Evolutionary conservation across 2,329 filamentous ascomycete genomes (phyloP), one percentile per base, ranked within the genome.

Genomic region (Curvularia eragrostidis): DNA sequence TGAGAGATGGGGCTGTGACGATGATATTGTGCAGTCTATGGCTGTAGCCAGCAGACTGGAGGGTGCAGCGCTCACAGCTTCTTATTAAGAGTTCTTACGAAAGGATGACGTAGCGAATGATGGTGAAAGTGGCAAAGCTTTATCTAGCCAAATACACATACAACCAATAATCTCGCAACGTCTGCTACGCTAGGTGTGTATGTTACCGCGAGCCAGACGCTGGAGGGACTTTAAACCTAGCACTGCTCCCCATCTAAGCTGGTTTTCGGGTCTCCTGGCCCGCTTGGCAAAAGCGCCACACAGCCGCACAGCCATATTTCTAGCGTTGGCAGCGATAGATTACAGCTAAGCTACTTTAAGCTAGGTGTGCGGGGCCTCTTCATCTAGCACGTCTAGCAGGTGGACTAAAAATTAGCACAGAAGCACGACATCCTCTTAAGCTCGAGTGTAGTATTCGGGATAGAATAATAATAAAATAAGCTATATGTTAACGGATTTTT

Each of bases 231-330:
- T 32, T 7, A 26, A 26, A 26, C 24, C 24, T 26, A 26, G 24
- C 24, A 3, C 46, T 54, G 32, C 51, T 59, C 51, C 51, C 7
- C 47, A 51, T 59, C 56, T 24, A 9, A 39, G 36, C 36, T 19
- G 18, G n/a, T n/a, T 15, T 42, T 42, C 18, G 18, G 39, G 39
- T 42, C 6, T 12, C 2, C 12, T 43, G 41, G 19, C 9, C 12
- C 41, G 23, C 10, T 13, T 43, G 19, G 41, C 3, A 26, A 43
- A 43, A 32, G 30, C 30, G 48, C 36, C 24, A 28, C 34, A 13
- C 42, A 54, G 51, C 56, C 47, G 48, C 50, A 46, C 46, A 51
- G 51, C 51, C 34, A 48, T 48, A 55, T 18, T 43, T 52, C 15
- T 50, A 51, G 56, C 39, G 41, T 32, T 9, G n/a, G n/a, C n/a